phyloP scores from a whole-genome alignment of 345 rosid genomes.

The Crucihimalaya himalaica region DNA sequence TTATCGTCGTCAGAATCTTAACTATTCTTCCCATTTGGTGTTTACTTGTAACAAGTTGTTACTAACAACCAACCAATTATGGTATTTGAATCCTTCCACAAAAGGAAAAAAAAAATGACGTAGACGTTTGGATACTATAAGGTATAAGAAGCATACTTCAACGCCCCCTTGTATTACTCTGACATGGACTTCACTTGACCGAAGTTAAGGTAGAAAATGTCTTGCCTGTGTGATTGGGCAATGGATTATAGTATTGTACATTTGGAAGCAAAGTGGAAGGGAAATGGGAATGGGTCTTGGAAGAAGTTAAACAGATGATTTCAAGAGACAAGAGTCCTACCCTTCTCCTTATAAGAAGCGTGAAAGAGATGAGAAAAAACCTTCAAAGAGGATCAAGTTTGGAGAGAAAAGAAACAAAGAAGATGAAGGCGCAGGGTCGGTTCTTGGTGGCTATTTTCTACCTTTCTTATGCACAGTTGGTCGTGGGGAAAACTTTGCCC shows the following conservation, averaged over 20 bases:
- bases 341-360: background rate
- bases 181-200: background rate
- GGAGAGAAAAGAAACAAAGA: background rate
- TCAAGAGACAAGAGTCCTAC: background rate
- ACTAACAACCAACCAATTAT: no score
- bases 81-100: no score
- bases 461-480: background rate
- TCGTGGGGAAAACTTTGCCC: background rate
- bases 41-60: background rate
- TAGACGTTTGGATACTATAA: background rate
- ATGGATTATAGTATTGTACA: background rate
- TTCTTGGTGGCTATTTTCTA: slow-evolving; percentile 7
- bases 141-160: background rate
- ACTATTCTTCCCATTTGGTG: background rate
- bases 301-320: background rate
- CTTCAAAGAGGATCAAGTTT: background rate
- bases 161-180: background rate
- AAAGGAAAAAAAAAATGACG: background rate
- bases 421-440: slow-evolving; percentile 14
- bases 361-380: background rate
- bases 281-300: background rate
- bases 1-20: background rate
- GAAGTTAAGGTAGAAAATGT: background rate
- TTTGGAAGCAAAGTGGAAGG: background rate
- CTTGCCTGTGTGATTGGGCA: background rate